Evolutionary conservation across 1,139 yeast genomes (phyloP).

Genomic region (Barnettozyma hawaiiensis): DNA sequence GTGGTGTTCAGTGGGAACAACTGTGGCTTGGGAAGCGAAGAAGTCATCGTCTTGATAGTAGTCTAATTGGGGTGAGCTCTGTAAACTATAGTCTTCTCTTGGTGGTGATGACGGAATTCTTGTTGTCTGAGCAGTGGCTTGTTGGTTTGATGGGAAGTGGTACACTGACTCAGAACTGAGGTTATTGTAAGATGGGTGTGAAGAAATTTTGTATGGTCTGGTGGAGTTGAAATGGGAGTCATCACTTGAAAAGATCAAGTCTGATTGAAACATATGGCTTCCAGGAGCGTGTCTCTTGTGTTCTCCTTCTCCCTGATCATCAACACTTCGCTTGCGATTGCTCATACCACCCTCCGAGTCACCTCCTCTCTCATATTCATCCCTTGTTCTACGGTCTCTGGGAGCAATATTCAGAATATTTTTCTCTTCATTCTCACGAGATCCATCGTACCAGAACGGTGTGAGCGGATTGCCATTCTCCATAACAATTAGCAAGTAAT

Average conservation of each 20-base stretch:
- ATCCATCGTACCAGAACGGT: constrained; percentile 29
- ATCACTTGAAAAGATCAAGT: constrained; percentile 19
- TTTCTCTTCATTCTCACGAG: constrained; percentile 21
- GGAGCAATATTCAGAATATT: constrained; percentile 28
- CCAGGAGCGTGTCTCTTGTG: constrained; percentile 19
- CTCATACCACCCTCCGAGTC: constrained; percentile 7
- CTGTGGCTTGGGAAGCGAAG: constrained; percentile 23
- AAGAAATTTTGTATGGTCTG: constrained; percentile 9
- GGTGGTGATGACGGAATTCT: constrained; percentile 25
- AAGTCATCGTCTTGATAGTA: constrained; percentile 3
- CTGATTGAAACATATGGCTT: constrained; percentile 16
- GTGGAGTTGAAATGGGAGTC: constrained; percentile 9
- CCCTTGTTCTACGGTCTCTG: constrained; percentile 21
- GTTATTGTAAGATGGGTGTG: constrained; percentile 16
- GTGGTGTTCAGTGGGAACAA: constrained; percentile 12
- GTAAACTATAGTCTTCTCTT: constrained; percentile 4
- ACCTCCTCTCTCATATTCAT: constrained; percentile 26
- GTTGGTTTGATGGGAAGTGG: constrained; percentile 11
- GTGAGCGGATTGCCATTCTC: constrained; percentile 24
- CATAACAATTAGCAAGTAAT: constrained; percentile 9
- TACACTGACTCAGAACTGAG: constrained; percentile 22
- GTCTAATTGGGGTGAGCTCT: constrained; percentile 21
- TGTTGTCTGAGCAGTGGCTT: not conserved
- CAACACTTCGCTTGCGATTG: not conserved
- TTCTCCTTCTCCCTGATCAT: constrained; percentile 24